Base-by-base conservation (phyloP, 2,329 filamentous ascomycete species). In the Nemania serpens region DNA sequence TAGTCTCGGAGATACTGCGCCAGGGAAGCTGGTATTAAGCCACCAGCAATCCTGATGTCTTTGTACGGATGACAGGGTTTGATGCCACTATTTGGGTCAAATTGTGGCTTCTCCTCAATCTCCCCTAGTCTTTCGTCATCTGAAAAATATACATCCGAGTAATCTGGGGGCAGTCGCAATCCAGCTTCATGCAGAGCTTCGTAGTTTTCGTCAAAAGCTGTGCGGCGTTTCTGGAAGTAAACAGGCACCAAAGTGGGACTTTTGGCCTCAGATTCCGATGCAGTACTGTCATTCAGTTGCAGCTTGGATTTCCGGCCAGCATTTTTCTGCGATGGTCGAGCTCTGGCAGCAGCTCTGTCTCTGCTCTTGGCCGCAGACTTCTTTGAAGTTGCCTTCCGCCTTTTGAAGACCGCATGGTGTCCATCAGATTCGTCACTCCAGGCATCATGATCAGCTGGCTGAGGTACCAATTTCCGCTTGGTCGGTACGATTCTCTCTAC, bases 1-100 rank as follows among this genome's bases (percentile, higher is more conserved):
- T 99, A 99, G 65, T 93, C 91, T 61, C 95, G 87, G 50, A 99
- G 80, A 77, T 95, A 97, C 72, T 95, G 93, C 0, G 94, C 93
- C 55, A 98, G 91, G 0, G 92, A 86, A 0, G 91, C 93, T 0
- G 95, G 95, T 41, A 99, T 93, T 3, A 93, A 72, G 0, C 93
- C 94, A 0, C 86, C 84, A 0, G 93, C 96, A 67, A 88, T 87
- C 13, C 85, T 83, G 49, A 97, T 88, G 65, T 96, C 91, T 68
- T 88, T 81, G 74, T 95, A 93, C 0, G 82, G 80, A 13, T 88
- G 83, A 36, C 85, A 89, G 0, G 91, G 88, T 53, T 85, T 87
- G 54, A 90, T 77, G 2, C 81, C 77, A 70, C 80, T 78, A 68
- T 71, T 71, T 25, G 75, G 71, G 69, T 82, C 73, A 55, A 98